phyloP scores from a whole-genome alignment of 345 rosid species.

The Gossypium arboreum region DNA sequence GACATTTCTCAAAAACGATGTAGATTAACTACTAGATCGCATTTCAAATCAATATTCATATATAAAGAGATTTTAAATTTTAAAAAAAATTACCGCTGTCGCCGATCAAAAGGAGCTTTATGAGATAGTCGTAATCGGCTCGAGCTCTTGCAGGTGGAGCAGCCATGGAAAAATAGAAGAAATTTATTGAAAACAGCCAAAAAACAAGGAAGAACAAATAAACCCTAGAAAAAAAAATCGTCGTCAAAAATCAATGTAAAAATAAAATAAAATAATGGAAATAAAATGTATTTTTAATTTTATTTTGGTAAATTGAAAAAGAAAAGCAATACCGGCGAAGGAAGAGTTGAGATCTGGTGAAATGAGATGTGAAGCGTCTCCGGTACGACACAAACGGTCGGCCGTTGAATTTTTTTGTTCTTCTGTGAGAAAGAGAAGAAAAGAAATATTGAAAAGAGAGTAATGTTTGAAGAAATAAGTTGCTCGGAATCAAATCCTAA shows the following conservation, averaged over 20 bases:
- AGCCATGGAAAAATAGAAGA: constrained; percentile 38
- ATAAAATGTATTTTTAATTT: neutral
- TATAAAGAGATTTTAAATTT: neutral
- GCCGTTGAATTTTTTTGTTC: constrained; percentile 31
- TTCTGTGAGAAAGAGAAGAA: neutral
- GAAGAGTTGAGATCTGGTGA: constrained; percentile 28
- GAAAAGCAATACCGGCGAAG: constrained; percentile 29
- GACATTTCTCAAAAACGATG: neutral
- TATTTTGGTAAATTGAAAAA: neutral
- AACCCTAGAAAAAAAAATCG: constrained; percentile 14
- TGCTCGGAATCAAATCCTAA: neutral
- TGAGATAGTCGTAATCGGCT: constrained; percentile 74
- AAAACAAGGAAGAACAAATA: neutral
- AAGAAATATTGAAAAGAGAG: neutral
- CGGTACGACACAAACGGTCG: constrained; percentile 39
- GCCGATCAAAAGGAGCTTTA: constrained; percentile 69
- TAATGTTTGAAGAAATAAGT: neutral
- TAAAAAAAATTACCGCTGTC: constrained; percentile 48
- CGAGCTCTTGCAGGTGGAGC: constrained; percentile 83
- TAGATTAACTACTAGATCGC: constrained; percentile 2
- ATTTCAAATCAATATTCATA: neutral
- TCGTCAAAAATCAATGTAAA: neutral
- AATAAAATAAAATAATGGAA: neutral
- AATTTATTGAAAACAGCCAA: neutral
- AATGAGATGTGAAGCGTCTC: constrained; percentile 25